Evolutionary conservation across 768 basidiomycete genomes (phyloP).

Genomic region (Boletus rufocinnamomeus): DNA sequence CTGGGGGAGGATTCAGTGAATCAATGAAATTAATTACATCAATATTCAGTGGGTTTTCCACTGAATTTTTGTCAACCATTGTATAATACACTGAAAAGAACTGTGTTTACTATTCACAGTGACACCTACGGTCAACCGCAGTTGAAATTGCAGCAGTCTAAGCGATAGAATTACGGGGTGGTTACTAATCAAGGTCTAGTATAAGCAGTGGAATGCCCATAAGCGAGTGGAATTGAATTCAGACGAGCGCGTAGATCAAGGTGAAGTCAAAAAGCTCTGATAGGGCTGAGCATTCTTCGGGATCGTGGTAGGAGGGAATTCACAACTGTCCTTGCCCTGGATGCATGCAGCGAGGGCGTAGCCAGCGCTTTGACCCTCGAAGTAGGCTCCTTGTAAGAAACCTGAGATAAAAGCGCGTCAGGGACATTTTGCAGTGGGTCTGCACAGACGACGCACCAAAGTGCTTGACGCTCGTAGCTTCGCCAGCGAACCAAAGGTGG

Average conservation of each 20-base stretch:
- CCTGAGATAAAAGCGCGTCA: constrained; percentile 34
- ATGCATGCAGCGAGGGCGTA: constrained; percentile 46
- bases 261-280: constrained; percentile 18
- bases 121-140: too few species aligned
- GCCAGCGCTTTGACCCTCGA: constrained; percentile 50
- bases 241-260: not conserved
- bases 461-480: constrained; percentile 58
- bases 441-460: constrained; percentile 48
- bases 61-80: too few species aligned
- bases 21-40: too few species aligned
- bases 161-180: too few species aligned
- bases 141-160: not conserved
- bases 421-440: not conserved
- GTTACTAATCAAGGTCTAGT: not conserved
- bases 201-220: not conserved
- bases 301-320: constrained; percentile 27
- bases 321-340: constrained; percentile 25
- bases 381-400: constrained; percentile 60
- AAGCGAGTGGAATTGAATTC: not conserved
- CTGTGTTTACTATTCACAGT: too few species aligned
- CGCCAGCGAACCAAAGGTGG: constrained; percentile 63
- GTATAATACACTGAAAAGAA: too few species aligned
- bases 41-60: too few species aligned
- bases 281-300: constrained; percentile 39
- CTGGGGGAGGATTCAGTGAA: too few species aligned